These are phyloP conservation scores for Pseudonectria buxi DNA, from an alignment of 2,329 filamentous ascomycete genomes.

Conservation along the genomic window DNA sequence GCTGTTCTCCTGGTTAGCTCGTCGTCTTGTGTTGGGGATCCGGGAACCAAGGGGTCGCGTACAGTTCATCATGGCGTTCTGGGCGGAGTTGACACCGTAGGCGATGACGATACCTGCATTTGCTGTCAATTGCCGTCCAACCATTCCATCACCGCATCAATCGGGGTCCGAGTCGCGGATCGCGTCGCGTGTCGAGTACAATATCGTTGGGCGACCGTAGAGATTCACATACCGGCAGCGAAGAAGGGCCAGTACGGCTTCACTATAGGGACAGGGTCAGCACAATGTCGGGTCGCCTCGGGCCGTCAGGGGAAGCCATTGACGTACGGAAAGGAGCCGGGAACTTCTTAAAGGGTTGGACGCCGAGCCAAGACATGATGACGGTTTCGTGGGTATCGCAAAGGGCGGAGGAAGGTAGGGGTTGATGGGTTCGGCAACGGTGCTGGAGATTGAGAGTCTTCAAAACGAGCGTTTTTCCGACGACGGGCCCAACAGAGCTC, in stretches of 20 bases:
- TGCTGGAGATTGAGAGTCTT: slow-evolving; percentile 28
- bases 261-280: slow-evolving; percentile 48
- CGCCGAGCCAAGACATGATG: slow-evolving; percentile 70
- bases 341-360: slow-evolving; percentile 67
- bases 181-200: slow-evolving; percentile 4
- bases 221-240: slow-evolving; percentile 69
- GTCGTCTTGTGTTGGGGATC: background rate
- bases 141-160: slow-evolving; percentile 14
- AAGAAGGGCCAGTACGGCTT: slow-evolving; percentile 91
- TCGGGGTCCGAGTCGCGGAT: slow-evolving; percentile 8
- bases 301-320: slow-evolving; percentile 26
- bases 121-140: slow-evolving; percentile 20
- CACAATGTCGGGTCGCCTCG: slow-evolving; percentile 12
- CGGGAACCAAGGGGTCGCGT: slow-evolving; percentile 24
- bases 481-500: slow-evolving; percentile 21
- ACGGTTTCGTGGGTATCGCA: slow-evolving; percentile 34
- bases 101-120: slow-evolving; percentile 69
- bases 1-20: slow-evolving; percentile 44
- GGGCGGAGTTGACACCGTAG: slow-evolving; percentile 84
- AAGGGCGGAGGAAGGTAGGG: slow-evolving; percentile 27
- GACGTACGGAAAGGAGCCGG: slow-evolving; percentile 69
- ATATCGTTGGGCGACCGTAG: slow-evolving; percentile 9
- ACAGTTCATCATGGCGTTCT: slow-evolving; percentile 74
- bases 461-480: slow-evolving; percentile 36
- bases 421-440: slow-evolving; percentile 26